Percentiles rank a stretch among this genome's conserved stretches.
These are phyloP conservation scores for Chaetomium fimeti DNA, from an alignment of 495 filamentous ascomycete species.

Conservation along the genomic window DNA sequence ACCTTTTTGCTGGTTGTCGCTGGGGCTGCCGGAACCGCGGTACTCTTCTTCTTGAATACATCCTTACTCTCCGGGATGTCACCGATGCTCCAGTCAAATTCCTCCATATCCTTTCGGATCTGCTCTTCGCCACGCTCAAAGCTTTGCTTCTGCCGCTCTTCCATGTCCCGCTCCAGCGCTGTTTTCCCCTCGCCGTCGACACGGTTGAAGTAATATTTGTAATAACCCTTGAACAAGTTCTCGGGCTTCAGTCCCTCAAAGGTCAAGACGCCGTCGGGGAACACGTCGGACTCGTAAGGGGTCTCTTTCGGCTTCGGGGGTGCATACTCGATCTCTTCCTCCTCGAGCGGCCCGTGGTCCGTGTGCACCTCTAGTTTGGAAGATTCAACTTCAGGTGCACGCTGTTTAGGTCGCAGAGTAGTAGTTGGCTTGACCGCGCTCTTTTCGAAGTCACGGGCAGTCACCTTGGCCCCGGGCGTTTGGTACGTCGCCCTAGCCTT, in stretches of 20 bases:
- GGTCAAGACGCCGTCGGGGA: constrained; percentile 56
- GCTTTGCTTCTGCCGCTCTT: constrained; percentile 53
- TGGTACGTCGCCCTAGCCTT: constrained; percentile 71
- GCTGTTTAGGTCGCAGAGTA: constrained; percentile 38
- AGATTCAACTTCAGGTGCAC: constrained; percentile 46
- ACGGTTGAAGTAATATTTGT: constrained; percentile 62
- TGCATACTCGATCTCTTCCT: constrained; percentile 60
- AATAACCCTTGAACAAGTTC: constrained; percentile 69
- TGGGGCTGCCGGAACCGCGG: constrained; percentile 23
- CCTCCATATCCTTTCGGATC: constrained; percentile 57
- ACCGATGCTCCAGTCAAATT: constrained; percentile 53
- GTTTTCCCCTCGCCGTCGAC: constrained; percentile 67
- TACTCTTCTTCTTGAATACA: constrained; percentile 36
- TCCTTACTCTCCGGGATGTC: constrained; percentile 37
- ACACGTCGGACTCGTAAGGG: constrained; percentile 74
- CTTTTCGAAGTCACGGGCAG: constrained; percentile 45
- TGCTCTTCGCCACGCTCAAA: constrained; percentile 59
- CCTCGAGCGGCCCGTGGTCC: constrained; percentile 40
- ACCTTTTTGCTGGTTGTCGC: constrained; percentile 29
- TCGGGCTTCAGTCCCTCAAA: constrained; percentile 50
- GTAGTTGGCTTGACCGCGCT: constrained; percentile 42
- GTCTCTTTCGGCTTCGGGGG: constrained; percentile 56
- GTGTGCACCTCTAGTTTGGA: constrained; percentile 46
- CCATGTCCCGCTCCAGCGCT: constrained; percentile 58
- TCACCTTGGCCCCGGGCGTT: constrained; percentile 43